A percentile compares a stretch with the other conserved stretches of the same genome.
phyloP scores from a whole-genome alignment of 129 eudicot species.

The Dittrichia graveolens region DNA sequence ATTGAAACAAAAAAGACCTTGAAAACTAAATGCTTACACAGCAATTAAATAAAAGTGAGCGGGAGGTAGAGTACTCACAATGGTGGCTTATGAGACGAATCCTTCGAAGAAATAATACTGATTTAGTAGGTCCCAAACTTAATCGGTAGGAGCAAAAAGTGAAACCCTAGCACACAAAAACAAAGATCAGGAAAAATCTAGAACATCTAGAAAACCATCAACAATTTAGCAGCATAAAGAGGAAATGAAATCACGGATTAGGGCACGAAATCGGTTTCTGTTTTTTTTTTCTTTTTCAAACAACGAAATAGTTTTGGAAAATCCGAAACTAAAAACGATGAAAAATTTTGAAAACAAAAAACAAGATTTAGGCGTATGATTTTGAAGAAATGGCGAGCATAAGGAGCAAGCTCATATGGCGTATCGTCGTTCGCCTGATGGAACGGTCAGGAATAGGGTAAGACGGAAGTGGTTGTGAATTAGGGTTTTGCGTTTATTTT shows the following conservation, averaged over 20 bases:
- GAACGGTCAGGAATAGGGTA: conserved; percentile 27
- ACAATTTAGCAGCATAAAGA: conserved; percentile 36
- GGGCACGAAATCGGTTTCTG: conserved; percentile 32
- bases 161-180: conserved; percentile 60
- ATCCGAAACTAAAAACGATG: not conserved
- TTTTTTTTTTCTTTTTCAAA: conserved; percentile 26
- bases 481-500: conserved; percentile 27
- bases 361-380: not conserved
- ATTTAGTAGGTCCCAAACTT: conserved; percentile 25
- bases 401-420: conserved; percentile 18
- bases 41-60: not conserved
- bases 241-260: conserved; percentile 14
- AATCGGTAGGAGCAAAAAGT: conserved; percentile 33
- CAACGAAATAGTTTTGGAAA: not conserved
- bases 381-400: conserved; percentile 1
- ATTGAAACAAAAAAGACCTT: not conserved
- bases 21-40: not conserved
- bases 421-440: conserved; percentile 15
- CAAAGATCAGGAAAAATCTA: conserved; percentile 39
- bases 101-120: conserved; percentile 15
- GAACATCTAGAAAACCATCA: conserved; percentile 27
- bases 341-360: not conserved
- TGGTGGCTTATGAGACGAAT: conserved; percentile 15
- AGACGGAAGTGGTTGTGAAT: conserved; percentile 27
- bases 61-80: conserved; percentile 33